A percentile compares a stretch with the other conserved stretches of the same genome.
Evolutionary conservation across 768 basidiomycete species (phyloP).

Genomic region (Termitomyces sp.): DNA sequence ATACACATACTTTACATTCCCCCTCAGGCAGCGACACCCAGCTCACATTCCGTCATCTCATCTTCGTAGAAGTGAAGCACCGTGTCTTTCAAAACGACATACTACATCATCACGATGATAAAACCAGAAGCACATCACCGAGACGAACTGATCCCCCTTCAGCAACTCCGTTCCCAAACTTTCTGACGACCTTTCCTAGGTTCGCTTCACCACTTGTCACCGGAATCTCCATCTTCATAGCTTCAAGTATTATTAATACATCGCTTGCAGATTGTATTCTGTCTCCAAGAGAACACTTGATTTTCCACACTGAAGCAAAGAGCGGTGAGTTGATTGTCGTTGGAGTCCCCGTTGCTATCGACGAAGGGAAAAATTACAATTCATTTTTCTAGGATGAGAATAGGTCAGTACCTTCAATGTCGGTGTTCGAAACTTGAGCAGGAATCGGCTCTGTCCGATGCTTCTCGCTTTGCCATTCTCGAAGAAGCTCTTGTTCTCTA

Average conservation of each 20-base stretch:
- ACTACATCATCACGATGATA: constrained; percentile 74
- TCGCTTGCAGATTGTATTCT: constrained; percentile 36
- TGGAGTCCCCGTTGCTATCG: neutral
- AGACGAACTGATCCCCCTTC: constrained; percentile 44
- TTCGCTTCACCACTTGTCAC: constrained; percentile 42
- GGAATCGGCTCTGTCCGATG: neutral
- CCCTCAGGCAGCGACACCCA: no score
- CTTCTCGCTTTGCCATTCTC: constrained; percentile 38
- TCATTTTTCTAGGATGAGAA: neutral
- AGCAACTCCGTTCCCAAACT: constrained; percentile 34
- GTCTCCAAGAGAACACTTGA: constrained; percentile 41
- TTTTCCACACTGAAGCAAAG: constrained; percentile 48
- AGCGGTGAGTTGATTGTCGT: constrained; percentile 30
- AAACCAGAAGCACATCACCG: constrained; percentile 41
- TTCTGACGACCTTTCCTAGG: constrained; percentile 38
- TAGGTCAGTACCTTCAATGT: neutral
- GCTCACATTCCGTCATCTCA: constrained; percentile 82
- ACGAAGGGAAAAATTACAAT: neutral
- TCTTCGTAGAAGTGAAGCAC: constrained; percentile 93
- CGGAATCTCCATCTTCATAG: constrained; percentile 65
- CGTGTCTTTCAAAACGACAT: constrained; percentile 86
- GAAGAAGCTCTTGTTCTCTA: constrained; percentile 41
- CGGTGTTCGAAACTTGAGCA: neutral
- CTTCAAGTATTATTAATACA: constrained; percentile 50
- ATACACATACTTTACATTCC: no score